Evolutionary conservation across 805 yeast genomes (phyloP), one percentile per base, ranked within the genome.

Genomic region (Candida quercuum): DNA sequence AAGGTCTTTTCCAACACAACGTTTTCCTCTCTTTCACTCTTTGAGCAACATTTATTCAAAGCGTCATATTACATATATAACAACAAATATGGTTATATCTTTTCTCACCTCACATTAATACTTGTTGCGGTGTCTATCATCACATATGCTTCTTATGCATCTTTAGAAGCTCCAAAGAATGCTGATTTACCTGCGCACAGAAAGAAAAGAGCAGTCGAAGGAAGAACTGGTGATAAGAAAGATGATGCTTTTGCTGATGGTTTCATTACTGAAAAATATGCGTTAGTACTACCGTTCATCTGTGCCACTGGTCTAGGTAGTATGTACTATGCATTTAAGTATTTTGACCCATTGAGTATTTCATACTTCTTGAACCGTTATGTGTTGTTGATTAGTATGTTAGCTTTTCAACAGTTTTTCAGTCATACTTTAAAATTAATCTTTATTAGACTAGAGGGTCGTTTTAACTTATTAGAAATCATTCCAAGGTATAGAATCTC

Each of bases 211-310:
- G 13, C 6, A 12, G 22, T 16, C 22, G 7, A 28, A 11, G 28
- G 28, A 17, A 15, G 15, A 6, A 15, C 17, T 5, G 19, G 14
- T 8, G 32, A 19, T 17, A 4, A 6, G 11, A 33, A 21, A 18
- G n/a, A 32, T 14, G 13, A 21, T 17, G 32, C 13, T 6, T 6
- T 6, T 28, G 32, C 17, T 28, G n/a, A 23, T 5, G 25, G 15
- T 5, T n/a, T 27, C 19, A 28, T 35, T n/a, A 29, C 31, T 16
- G 59, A 51, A 16, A 54, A 48, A 35, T 61, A 54, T 32, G 78
- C 71, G 0, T 28, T 65, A 5, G 14, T 56, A 4, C 47, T 74
- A 51, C 82, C 83, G 0, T 38, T 76, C 5, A 12, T 66, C 6
- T 71, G 74, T 5, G 69, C 71, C 7, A 36, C 45, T 15, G 49